phyloP scores from a whole-genome alignment of 1,139 yeast species.

The Wickerhamomyces sp. region DNA sequence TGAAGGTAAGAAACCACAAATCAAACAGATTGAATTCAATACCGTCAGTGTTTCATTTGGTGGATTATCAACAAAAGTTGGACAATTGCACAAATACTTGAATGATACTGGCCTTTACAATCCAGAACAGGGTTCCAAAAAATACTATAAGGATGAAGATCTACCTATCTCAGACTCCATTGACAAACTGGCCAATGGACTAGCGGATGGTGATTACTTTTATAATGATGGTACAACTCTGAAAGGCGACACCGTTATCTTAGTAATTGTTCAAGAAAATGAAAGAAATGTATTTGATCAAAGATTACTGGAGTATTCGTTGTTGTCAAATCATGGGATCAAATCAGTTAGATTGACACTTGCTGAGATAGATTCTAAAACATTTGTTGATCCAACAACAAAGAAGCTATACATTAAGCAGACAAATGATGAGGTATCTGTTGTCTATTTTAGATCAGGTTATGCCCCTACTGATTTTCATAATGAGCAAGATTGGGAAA shows the following conservation, averaged over 20 bases:
- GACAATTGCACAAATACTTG: constrained; percentile 65
- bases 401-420: constrained; percentile 46
- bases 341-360: constrained; percentile 64
- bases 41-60: constrained; percentile 96
- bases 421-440: constrained; percentile 65
- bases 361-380: constrained; percentile 46
- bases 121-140: constrained; percentile 27
- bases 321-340: constrained; percentile 52
- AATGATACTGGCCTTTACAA: constrained; percentile 54
- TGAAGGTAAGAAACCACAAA: constrained; percentile 33
- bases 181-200: constrained; percentile 58
- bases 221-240: constrained; percentile 35
- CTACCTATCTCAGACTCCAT: constrained; percentile 68
- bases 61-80: constrained; percentile 78
- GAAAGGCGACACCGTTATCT: constrained; percentile 44
- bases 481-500: constrained; percentile 63
- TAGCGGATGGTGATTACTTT: constrained; percentile 59
- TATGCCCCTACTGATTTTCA: constrained; percentile 77
- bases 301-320: constrained; percentile 69
- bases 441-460: constrained; percentile 87
- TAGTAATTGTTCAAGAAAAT: constrained; percentile 76
- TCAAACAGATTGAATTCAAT: constrained; percentile 94
- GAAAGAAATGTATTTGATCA: constrained; percentile 93
- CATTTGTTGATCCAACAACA: constrained; percentile 35
- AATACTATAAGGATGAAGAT: constrained; percentile 41